These are phyloP conservation scores for Mucor circinelloides DNA, from an alignment of 371 early-diverging fungal species.

Conservation along the genomic window DNA sequence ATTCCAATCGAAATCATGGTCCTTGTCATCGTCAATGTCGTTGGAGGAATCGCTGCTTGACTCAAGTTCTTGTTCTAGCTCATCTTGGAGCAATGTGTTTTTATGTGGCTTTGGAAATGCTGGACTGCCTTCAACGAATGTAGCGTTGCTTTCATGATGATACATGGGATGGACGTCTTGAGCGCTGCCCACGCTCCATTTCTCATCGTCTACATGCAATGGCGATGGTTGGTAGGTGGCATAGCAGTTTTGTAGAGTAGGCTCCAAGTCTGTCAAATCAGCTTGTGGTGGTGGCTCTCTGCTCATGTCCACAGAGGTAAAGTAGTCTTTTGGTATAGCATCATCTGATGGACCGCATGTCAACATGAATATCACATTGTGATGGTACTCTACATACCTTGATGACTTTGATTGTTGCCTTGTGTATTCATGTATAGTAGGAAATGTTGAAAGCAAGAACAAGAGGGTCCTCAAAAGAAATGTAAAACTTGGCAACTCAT, in stretches of 20 bases:
- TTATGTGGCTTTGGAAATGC: neutral
- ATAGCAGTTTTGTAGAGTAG: neutral
- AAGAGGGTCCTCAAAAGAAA: neutral
- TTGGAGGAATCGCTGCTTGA: neutral
- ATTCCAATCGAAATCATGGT: slow-evolving; percentile 11
- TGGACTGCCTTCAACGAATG: neutral
- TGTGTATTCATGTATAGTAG: neutral
- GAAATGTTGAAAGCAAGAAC: neutral
- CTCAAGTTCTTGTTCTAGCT: neutral
- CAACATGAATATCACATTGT: too few species aligned
- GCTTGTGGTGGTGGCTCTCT: neutral
- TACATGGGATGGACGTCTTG: neutral
- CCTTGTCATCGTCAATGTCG: slow-evolving; percentile 14
- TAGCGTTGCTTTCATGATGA: neutral
- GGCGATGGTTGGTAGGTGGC: neutral
- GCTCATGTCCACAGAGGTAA: neutral
- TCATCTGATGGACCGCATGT: too few species aligned
- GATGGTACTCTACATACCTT: neutral
- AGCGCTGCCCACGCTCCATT: neutral
- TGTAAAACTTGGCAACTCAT: neutral
- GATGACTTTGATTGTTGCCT: neutral
- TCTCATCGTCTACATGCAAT: neutral
- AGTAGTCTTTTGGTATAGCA: neutral
- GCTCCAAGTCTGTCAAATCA: neutral
- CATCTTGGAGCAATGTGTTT: neutral